phyloP scores from a whole-genome alignment of 2,329 filamentous ascomycete genomes.

The Cadophora sp. region DNA sequence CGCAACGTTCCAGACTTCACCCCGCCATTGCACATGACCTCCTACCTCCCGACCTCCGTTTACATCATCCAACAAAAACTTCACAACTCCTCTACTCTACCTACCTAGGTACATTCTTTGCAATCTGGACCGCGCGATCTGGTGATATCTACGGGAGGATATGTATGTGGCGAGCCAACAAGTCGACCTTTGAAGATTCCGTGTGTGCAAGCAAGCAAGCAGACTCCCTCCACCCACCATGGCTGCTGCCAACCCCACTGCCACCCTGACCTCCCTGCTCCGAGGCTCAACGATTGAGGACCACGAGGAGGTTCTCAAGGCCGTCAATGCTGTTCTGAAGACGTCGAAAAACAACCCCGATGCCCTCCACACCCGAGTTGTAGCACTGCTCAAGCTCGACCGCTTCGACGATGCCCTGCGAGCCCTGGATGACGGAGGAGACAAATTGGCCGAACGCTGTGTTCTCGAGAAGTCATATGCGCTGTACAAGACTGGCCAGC shows the following conservation, averaged over 20 bases:
- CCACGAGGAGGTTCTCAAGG: slow-evolving; percentile 75
- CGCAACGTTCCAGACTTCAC: background rate
- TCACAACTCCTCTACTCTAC: background rate
- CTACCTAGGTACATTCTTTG: too few relatives aligned
- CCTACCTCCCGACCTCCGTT: background rate
- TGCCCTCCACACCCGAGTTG: slow-evolving; percentile 72
- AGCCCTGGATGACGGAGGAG: slow-evolving; percentile 68
- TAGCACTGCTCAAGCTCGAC: slow-evolving; percentile 82
- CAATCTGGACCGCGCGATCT: background rate
- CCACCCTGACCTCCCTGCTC: slow-evolving; percentile 49
- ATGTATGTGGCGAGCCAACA: slow-evolving; percentile 5
- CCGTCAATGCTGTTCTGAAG: slow-evolving; percentile 66
- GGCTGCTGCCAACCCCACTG: slow-evolving; percentile 43
- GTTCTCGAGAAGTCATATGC: slow-evolving; percentile 78
- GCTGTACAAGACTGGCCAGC: slow-evolving; percentile 79
- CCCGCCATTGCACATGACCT: slow-evolving; percentile 17
- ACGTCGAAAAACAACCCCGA: slow-evolving; percentile 62
- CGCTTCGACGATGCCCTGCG: slow-evolving; percentile 80
- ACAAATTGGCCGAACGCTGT: slow-evolving; percentile 65
- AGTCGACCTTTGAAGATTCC: background rate
- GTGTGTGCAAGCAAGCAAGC: background rate
- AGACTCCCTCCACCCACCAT: slow-evolving; percentile 29
- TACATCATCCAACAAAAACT: background rate
- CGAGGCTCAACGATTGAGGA: slow-evolving; percentile 66
- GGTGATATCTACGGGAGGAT: background rate